Base-by-base conservation (phyloP, 164 flowering plant species). In the Malania oleifera region DNA sequence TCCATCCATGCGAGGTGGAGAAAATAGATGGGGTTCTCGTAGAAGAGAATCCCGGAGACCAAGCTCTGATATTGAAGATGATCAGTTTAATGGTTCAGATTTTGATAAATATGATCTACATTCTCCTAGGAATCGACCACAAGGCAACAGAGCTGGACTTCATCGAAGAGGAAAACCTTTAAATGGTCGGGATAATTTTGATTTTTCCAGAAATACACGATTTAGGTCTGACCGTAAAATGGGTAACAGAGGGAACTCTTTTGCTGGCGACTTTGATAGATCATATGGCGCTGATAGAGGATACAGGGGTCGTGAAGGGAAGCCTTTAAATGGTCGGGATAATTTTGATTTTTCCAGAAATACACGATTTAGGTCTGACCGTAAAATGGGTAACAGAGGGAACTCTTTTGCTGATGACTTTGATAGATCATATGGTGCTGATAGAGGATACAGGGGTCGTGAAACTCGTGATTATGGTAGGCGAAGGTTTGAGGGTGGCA, bases 51-150 rank as follows among this genome's bases (percentile, higher is more conserved):
- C 52, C 14, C 43, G 56, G 54, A 66, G 66, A 48, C 57, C 59
- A 65, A 43, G 58, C 46, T 68, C 72, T 63, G 65, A 68, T 62
- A 53, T 56, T 54, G 77, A 66, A 44, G 70, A 68, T 69, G 70
- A 25, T 38, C 23, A 60, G 7, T 54, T 49, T 18, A 72, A 73
- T 59, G 84, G 70, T 44, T 70, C 80, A 47, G 88, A 78, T n/a
- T 72, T 75, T 37, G 80, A 81, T 31, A 67, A 60, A 29, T 72
- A 75, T 26, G 66, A 53, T 44, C 23, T 14, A n/a, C 61, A 12
- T 15, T 59, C 67, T 20, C 45, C 13, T 37, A 56, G 71, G 56
- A 70, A 58, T 50, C 71, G 65, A 39, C 46, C 31, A n/a, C 56
- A 75, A 44, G 70, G 74, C 64, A 73, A 64, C 38, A 73, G 52